Conservation (phyloP, 1,139 yeast species). For the Suhomyces kunorum region DNA sequence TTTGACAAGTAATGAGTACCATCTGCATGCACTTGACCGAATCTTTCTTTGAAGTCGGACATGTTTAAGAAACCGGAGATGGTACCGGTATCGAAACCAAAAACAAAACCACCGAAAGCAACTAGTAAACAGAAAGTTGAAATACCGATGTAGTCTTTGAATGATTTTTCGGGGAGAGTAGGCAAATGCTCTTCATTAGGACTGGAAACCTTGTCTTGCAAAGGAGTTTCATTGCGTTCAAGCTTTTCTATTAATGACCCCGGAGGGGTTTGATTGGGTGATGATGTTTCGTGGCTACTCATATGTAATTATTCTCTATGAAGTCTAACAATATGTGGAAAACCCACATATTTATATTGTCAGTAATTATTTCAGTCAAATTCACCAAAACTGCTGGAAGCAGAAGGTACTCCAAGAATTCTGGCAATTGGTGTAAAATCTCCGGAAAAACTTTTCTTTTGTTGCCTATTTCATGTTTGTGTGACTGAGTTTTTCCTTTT, state of each 20-base stretch:
- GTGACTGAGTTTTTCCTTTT: conserved; percentile 1
- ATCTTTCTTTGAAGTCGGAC: conserved; percentile 22
- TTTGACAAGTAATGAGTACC: conserved; percentile 36
- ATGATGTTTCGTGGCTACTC: conserved; percentile 8
- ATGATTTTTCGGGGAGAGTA: conserved; percentile 30
- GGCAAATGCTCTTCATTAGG: conserved; percentile 19
- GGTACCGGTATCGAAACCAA: conserved; percentile 31
- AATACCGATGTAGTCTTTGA: conserved; percentile 21
- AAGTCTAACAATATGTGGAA: background rate
- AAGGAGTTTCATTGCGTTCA: conserved; percentile 14
- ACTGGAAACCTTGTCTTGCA: conserved; percentile 16
- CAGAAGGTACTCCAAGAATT: background rate
- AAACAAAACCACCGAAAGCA: conserved; percentile 30
- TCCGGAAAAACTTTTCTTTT: conserved; percentile 9
- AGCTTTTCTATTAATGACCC: conserved; percentile 17
- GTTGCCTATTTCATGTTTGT: conserved; percentile 2
- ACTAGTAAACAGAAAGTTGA: conserved; percentile 24
- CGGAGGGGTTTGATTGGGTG: conserved; percentile 11
- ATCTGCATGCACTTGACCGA: conserved; percentile 21
- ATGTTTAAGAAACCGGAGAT: conserved; percentile 35
- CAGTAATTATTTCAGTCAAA: background rate
- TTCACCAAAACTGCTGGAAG: conserved; percentile 1
- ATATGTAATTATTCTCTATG: background rate
- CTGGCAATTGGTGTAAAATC: too few species aligned
- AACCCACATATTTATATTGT: conserved; percentile 1